Conservation (phyloP, 441 rosid genomes). For the Adansonia gregorii region DNA sequence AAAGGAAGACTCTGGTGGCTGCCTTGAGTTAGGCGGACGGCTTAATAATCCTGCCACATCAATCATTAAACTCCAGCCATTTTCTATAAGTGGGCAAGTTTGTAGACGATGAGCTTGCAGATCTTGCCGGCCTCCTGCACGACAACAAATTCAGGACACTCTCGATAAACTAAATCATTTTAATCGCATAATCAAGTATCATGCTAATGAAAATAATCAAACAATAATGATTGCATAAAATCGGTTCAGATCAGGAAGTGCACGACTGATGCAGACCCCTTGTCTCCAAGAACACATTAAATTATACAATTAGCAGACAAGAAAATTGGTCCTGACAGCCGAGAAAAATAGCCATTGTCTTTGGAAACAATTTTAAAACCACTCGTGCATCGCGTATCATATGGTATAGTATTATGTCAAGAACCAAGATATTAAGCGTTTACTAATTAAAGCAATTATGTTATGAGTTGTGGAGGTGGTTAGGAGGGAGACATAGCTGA, state of each 20-base stretch:
- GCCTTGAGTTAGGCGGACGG: background rate
- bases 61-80: background rate
- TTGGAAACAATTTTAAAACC: background rate
- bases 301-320: background rate
- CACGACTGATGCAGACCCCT: background rate
- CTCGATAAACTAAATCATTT: background rate
- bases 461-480: background rate
- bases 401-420: background rate
- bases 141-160: background rate
- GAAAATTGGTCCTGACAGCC: too few species aligned
- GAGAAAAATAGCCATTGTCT: background rate
- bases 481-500: slow-evolving; percentile 24
- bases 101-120: background rate
- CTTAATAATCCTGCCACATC: background rate
- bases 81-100: background rate
- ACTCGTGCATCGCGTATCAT: background rate
- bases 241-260: background rate
- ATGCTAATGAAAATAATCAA: background rate
- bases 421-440: background rate
- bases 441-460: background rate
- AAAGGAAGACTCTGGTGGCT: background rate
- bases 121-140: slow-evolving; percentile 10
- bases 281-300: background rate
- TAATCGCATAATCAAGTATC: background rate
- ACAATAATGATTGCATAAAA: background rate